Conservation (phyloP, 352 stramenopile genomes). For the Pythium utonaiense region DNA sequence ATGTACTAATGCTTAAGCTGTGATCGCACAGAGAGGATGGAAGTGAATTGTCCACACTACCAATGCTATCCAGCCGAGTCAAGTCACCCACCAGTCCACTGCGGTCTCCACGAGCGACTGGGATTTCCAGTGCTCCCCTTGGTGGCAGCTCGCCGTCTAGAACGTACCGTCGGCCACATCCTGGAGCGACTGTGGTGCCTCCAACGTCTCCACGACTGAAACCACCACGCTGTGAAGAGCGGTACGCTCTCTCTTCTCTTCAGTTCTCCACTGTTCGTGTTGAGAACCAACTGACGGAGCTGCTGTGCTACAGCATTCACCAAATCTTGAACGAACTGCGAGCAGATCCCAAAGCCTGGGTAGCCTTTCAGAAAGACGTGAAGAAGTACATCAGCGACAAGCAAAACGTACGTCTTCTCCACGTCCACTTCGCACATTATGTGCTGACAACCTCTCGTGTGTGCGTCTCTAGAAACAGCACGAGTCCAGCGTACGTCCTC, state of each 20-base stretch:
- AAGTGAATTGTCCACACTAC: slow-evolving; percentile 5
- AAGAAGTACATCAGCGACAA: slow-evolving; percentile 41
- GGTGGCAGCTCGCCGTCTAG: not conserved
- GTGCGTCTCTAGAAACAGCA: slow-evolving; percentile 26
- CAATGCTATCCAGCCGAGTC: slow-evolving; percentile 6
- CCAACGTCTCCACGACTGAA: slow-evolving; percentile 20
- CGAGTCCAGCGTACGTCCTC: slow-evolving; percentile 22
- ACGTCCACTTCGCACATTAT: not conserved
- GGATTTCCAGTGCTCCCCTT: not conserved
- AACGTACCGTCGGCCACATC: slow-evolving; percentile 3
- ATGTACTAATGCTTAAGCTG: not conserved
- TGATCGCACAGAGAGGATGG: slow-evolving; percentile 8
- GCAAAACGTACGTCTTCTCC: slow-evolving; percentile 26
- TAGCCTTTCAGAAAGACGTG: slow-evolving; percentile 48
- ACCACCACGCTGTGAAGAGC: slow-evolving; percentile 27
- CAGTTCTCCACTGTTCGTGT: too few relatives aligned
- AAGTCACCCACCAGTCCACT: slow-evolving; percentile 6
- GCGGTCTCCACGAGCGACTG: not conserved
- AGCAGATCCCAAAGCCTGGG: slow-evolving; percentile 48
- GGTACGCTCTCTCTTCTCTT: slow-evolving; percentile 10
- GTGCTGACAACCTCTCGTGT: not conserved
- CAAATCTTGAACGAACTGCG: slow-evolving; percentile 53
- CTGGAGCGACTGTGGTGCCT: not conserved
- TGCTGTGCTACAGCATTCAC: slow-evolving; percentile 35
- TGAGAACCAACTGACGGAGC: not conserved